phyloP scores from a whole-genome alignment of 495 filamentous ascomycete species.

The Tuber calosporum region DNA sequence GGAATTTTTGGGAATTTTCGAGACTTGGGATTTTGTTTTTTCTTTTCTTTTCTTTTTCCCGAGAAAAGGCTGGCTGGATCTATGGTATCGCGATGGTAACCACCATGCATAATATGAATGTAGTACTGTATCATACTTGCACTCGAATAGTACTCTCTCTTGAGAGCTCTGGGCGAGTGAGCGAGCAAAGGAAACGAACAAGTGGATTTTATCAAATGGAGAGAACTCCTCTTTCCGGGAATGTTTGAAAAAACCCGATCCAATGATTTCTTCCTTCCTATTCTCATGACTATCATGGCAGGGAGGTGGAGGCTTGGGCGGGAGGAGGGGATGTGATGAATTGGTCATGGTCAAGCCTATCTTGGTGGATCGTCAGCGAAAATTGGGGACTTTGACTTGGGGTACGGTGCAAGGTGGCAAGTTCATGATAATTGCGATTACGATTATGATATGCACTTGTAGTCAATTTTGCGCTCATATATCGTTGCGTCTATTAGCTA shows the following conservation, averaged over 20 bases:
- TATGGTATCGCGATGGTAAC: too few species aligned
- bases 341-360: background rate
- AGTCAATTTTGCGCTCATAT: background rate
- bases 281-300: background rate
- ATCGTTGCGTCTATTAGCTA: background rate
- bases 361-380: background rate
- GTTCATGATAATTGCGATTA: background rate
- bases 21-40: too few species aligned
- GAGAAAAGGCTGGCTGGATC: too few species aligned
- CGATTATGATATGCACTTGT: background rate
- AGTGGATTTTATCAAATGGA: background rate
- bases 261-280: background rate
- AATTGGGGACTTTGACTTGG: background rate
- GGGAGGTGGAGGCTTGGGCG: background rate
- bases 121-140: too few species aligned
- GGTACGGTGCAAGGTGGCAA: background rate
- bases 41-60: too few species aligned
- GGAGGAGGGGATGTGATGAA: background rate
- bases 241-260: background rate
- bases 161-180: too few species aligned
- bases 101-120: constrained; percentile 6
- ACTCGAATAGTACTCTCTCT: too few species aligned
- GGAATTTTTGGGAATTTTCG: too few species aligned
- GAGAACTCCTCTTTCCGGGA: background rate
- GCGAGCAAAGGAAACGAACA: background rate